Base-by-base conservation (phyloP, 2,329 filamentous ascomycete genomes). In the Penicillium expansum region DNA sequence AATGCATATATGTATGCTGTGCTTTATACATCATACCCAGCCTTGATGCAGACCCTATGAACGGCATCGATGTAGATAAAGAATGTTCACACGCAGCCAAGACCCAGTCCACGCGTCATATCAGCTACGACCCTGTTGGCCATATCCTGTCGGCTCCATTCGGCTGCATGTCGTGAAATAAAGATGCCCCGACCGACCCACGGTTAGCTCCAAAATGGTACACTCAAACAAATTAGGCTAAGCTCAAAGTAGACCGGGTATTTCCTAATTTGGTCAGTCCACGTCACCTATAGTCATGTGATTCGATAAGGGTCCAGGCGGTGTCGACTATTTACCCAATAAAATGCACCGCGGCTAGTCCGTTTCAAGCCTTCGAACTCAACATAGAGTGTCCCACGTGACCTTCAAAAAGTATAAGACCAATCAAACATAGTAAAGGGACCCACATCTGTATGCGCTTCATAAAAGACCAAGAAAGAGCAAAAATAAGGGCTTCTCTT, bases 161-260 rank as follows among this genome's bases (percentile, higher is more conserved):
- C 29, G 27, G n/a, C 43, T 45, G 29, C 13, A 33, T 32, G 13
- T 39, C 24, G 16, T 38, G 35, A 56, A 52, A 47, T 56, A 52
- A 47, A 45, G 54, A 35, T 47, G 41, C 48, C 9, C 48, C 11
- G 10, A 10, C 24, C 32, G 33, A 41, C 20, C 54, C 54, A 56
- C 35, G 24, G 54, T 44, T 39, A 39, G 48, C 24, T 39, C 4
- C 24, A 52, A 47, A 38, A 27, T 8, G 2, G 7, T 8, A 16
- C 24, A 30, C 20, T 35, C 14, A n/a, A 33, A 14, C 13, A 6
- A 27, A 30, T 10, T 44, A 2, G 11, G 6, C 54, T 56, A 56
- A n/a, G 2, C 48, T 13, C 16, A 32, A 52, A 44, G 14, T 16
- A 35, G 38, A 7, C 24, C 7, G 29, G 27, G 10, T 10, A 11